phyloP scores from a whole-genome alignment of 2,329 filamentous ascomycete species.

The Beauveria pseudobassiana region DNA sequence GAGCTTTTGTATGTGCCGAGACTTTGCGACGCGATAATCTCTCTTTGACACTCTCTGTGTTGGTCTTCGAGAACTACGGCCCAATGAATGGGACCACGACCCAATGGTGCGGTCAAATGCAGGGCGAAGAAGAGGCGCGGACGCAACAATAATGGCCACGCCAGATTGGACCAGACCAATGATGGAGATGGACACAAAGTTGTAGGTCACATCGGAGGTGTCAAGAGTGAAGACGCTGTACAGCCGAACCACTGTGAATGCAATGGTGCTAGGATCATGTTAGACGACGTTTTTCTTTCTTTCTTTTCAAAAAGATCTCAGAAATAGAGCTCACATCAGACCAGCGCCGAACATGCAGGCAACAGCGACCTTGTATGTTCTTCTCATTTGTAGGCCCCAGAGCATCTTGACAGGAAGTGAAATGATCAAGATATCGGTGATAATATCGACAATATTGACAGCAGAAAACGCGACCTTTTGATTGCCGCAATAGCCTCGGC shows the following conservation, averaged over 20 bases:
- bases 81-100: slow-evolving; percentile 4
- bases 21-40: background rate
- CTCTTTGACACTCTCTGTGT: background rate
- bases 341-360: slow-evolving; percentile 15
- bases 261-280: slow-evolving; percentile 12
- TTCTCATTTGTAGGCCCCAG: slow-evolving; percentile 12
- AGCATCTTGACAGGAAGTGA: slow-evolving; percentile 15
- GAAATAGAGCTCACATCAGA: slow-evolving; percentile 11
- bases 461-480: slow-evolving; percentile 12
- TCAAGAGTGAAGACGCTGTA: slow-evolving; percentile 15
- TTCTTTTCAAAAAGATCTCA: too few species aligned
- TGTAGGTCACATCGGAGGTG: slow-evolving; percentile 14
- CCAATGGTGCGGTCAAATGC: slow-evolving; percentile 15
- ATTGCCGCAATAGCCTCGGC: slow-evolving; percentile 13
- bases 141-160: slow-evolving; percentile 16
- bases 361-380: slow-evolving; percentile 14
- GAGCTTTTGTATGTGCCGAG: background rate
- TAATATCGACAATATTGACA: slow-evolving; percentile 16
- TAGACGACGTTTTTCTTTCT: background rate
- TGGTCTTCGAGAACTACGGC: background rate
- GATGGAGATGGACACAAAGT: slow-evolving; percentile 12
- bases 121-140: slow-evolving; percentile 15
- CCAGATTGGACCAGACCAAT: slow-evolving; percentile 14
- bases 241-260: slow-evolving; percentile 14
- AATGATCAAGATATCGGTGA: slow-evolving; percentile 15